Base-by-base conservation (phyloP, 1,284 basidiomycete species). In the Pyrrhoderma noxium region DNA sequence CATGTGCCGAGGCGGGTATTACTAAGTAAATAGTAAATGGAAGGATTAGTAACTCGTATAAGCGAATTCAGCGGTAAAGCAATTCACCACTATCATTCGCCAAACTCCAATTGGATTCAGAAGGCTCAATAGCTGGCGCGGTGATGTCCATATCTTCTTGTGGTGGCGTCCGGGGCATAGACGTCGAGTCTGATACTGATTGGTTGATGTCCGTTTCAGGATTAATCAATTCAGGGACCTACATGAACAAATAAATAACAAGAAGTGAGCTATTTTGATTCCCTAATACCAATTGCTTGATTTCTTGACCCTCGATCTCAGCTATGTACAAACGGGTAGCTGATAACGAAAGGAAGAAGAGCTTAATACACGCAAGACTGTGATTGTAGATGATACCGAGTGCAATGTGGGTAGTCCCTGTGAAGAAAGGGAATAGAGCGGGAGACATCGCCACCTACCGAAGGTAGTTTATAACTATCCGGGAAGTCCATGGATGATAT, bases 151-250 rank as follows among this genome's bases (percentile, higher is more conserved):
- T 11, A 39, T 45, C 27, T 22, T 16, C 19, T 35, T 39, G 18
- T 21, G 21, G 8, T 21, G 27, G 23, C 27, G 27, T 5, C 7
- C 27, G 11, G 11, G n/a, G 18, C 2, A 8, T 22, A 13, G 46
- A 23, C n/a, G 35, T n/a, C 1, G 27, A 19, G 31, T 18, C 48
- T 40, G 36, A 31, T 47, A 16, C 14, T 31, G 38, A 21, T n/a
- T 47, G 45, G 41, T 47, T 39, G 47, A 50, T 18, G 22, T 43
- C 42, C 45, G 37, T 41, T 46, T 49, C 41, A 23, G 45, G 35
- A 36, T 49, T 27, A 55, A 73, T 61, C 51, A 72, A 69, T 64
- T 77, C 74, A 48, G 71, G 67, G 41, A 76, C 70, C 74, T 78
- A 71, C 67, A 61, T 61, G 54, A 53, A 54, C 41, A 53, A 51